Base-by-base conservation (phyloP, 2,329 filamentous ascomycete genomes). In the Chaetomiaceae sp. region DNA sequence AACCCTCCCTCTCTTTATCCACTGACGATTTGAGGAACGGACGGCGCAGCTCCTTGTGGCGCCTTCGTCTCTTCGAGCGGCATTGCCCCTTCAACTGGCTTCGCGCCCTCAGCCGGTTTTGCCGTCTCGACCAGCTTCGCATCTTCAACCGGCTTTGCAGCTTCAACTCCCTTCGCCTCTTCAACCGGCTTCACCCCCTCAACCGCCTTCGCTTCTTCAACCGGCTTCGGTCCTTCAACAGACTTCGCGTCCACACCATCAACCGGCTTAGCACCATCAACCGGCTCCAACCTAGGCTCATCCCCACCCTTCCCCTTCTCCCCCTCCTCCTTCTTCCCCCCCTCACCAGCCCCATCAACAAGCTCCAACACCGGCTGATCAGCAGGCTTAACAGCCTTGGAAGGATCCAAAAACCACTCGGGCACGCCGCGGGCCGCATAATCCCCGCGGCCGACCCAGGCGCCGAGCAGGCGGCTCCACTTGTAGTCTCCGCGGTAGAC, bases 391-490 rank as follows among this genome's bases (percentile, higher is more conserved):
- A 44, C 13, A 21, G 46, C 53, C 40, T 60, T 59, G 12, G 52
- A 52, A 10, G 59, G 58, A 19, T 63, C 67, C 44, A 76, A 55
- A 65, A 96, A 97, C 45, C 89, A 79, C 51, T 82, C 83, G 0
- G 90, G 92, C 20, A 96, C 91, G 6, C 90, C 91, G 34, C 75
- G 76, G 8, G 87, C 87, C 0, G 88, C 81, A 60, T 69, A 72
- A 65, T 72, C 73, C 57, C 73, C 76, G 58, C 76, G 79, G 0
- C 92, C 92, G 4, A 92, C 85, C 79, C 91, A 99, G 14, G 85
- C 87, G 5, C 88, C 90, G 25, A 95, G 69, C 59, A 93, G 74
- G 25, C 75, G 76, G 65, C 90, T 95, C 87, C 89, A 99, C 51
- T 81, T 81, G 66, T 90, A 91, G 39, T 88, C 83, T 38, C 89